A percentile compares a stretch with the other conserved stretches of the same genome.
phyloP scores from a whole-genome alignment of 352 stramenopile genomes.

The Phytopythium boreale region DNA sequence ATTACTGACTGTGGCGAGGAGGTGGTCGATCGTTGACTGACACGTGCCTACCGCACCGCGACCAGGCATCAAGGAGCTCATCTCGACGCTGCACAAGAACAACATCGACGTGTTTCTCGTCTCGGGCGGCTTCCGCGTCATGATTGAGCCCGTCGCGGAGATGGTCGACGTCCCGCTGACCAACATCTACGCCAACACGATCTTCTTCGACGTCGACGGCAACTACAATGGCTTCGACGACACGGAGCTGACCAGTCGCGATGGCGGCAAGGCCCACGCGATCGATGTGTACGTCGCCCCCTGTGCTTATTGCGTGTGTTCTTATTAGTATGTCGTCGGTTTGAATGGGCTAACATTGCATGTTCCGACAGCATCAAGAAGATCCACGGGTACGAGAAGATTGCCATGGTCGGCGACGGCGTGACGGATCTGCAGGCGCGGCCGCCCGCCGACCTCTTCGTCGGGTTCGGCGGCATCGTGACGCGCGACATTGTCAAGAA shows the following conservation, averaged over 20 bases:
- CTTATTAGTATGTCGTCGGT: too few species aligned
- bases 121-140: constrained; percentile 97
- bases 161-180: constrained; percentile 75
- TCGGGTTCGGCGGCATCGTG: constrained; percentile 98
- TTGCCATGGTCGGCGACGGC: constrained; percentile 99
- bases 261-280: constrained; percentile 76
- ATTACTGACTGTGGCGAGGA: constrained; percentile 1
- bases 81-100: constrained; percentile 87
- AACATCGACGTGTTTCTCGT: constrained; percentile 96
- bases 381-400: constrained; percentile 89
- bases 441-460: constrained; percentile 95
- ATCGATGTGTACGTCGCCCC: constrained; percentile 57
- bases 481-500: constrained; percentile 91
- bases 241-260: constrained; percentile 91
- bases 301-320: not conserved
- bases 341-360: not conserved
- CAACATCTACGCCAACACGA: constrained; percentile 98
- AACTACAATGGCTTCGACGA: constrained; percentile 94
- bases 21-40: not conserved
- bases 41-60: not conserved
- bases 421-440: constrained; percentile 98
- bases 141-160: constrained; percentile 97
- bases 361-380: constrained; percentile 85
- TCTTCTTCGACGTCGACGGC: constrained; percentile 91
- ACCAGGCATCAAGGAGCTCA: constrained; percentile 84